Evolutionary conservation across 108 stramenopile species (phyloP), one percentile per base, ranked within the genome.

Genomic region (Craspedostauros australis): DNA sequence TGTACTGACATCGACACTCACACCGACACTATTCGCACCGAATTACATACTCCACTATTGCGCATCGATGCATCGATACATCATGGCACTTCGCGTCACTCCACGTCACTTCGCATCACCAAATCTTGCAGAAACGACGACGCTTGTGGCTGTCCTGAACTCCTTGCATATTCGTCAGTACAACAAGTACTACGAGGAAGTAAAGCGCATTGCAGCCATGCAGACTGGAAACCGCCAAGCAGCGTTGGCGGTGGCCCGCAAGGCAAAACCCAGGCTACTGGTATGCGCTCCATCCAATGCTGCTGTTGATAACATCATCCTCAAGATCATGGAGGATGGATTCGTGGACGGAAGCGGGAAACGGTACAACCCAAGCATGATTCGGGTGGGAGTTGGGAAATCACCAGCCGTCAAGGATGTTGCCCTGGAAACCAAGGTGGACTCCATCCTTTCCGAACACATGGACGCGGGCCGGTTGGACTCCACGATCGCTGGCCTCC

Each of bases 61-160:
- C n/a, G n/a, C n/a, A n/a, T n/a, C n/a, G n/a, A n/a, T n/a, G n/a
- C n/a, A n/a, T n/a, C n/a, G n/a, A n/a, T n/a, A n/a, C n/a, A n/a
- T n/a, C n/a, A n/a, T n/a, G n/a, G n/a, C n/a, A n/a, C n/a, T n/a
- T n/a, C n/a, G n/a, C n/a, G n/a, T n/a, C n/a, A n/a, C n/a, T n/a
- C n/a, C n/a, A n/a, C n/a, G n/a, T n/a, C n/a, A n/a, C n/a, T n/a
- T n/a, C n/a, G n/a, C n/a, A n/a, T n/a, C n/a, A n/a, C n/a, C n/a
- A n/a, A n/a, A n/a, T n/a, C n/a, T n/a, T n/a, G n/a, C n/a, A 39
- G 94, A 97, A 80, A 98, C 97, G n/a, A 95, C 96, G 9, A 98
- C 97, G 11, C 51, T 98, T 0, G 78, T 89, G 27, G 93, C 89
- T 32, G 46, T 95, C 12, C 62, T 99, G 22, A 98, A 99, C 63